phyloP scores from a whole-genome alignment of 2,329 filamentous ascomycete genomes.

The Colletotrichum navitas region DNA sequence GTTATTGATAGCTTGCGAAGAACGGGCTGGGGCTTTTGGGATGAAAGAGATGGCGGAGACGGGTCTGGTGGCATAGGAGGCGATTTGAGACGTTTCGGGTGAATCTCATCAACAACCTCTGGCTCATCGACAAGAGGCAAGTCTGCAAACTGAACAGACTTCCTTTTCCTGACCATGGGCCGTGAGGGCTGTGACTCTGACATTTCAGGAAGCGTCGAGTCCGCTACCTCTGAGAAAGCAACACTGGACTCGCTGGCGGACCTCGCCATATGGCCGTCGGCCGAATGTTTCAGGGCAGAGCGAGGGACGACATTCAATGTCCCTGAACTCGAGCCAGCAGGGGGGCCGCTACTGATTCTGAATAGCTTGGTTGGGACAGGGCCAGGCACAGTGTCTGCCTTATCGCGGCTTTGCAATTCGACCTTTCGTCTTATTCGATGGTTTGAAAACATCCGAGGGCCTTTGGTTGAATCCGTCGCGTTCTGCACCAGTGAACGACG shows the following conservation, averaged over 20 bases:
- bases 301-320: conserved; percentile 1
- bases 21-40: neutral
- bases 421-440: conserved; percentile 55
- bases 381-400: conserved; percentile 55
- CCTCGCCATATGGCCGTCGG: neutral
- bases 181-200: neutral
- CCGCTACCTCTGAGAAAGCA: conserved; percentile 3
- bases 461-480: conserved; percentile 57
- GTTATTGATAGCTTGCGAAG: conserved; percentile 30
- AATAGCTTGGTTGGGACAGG: conserved; percentile 47
- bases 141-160: conserved; percentile 48
- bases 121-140: conserved; percentile 48
- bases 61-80: conserved; percentile 16
- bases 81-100: conserved; percentile 29
- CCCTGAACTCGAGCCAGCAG: neutral
- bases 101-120: conserved; percentile 43
- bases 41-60: neutral
- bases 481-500: conserved; percentile 54
- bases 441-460: conserved; percentile 56
- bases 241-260: conserved; percentile 31
- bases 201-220: conserved; percentile 3
- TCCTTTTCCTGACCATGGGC: conserved; percentile 44
- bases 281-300: conserved; percentile 25
- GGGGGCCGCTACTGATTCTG: conserved; percentile 46
- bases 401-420: conserved; percentile 57